Percentiles rank a stretch among this genome's conserved stretches.
These are phyloP conservation scores for Aspergillus conjunctus DNA, from an alignment of 495 filamentous ascomycete species.

Conservation along the genomic window DNA sequence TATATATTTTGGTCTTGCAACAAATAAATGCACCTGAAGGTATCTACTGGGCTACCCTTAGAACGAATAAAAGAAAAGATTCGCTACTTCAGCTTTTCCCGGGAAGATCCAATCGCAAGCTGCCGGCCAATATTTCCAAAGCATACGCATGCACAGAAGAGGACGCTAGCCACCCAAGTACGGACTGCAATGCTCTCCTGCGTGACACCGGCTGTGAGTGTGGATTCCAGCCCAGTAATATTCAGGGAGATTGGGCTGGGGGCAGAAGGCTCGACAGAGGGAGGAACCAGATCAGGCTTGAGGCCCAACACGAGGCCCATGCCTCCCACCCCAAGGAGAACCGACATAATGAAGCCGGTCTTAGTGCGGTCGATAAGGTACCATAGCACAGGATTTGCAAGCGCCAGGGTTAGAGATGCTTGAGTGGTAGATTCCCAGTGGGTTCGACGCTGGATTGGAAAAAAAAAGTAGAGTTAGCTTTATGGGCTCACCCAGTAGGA, in stretches of 20 bases:
- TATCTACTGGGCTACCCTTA: background rate
- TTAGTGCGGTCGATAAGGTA: constrained; percentile 90
- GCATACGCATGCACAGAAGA: constrained; percentile 93
- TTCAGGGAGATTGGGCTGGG: constrained; percentile 32
- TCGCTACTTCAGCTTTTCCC: constrained; percentile 30
- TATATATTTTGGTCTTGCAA: no score
- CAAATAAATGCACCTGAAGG: background rate
- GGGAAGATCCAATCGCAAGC: constrained; percentile 55
- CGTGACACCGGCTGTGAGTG: constrained; percentile 59
- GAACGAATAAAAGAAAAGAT: constrained; percentile 3
- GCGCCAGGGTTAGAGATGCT: constrained; percentile 84
- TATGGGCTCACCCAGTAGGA: no score
- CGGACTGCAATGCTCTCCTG: constrained; percentile 76
- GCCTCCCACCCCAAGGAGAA: constrained; percentile 70
- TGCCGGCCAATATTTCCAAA: constrained; percentile 94
- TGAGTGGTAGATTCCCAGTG: constrained; percentile 95
- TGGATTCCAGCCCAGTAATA: constrained; percentile 38
- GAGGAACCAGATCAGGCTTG: constrained; percentile 75
- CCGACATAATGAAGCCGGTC: constrained; percentile 76
- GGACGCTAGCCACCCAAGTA: constrained; percentile 86
- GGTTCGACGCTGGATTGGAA: constrained; percentile 66
- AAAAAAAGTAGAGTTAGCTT: constrained; percentile 28
- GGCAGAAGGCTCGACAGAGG: constrained; percentile 50
- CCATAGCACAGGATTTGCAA: constrained; percentile 94
- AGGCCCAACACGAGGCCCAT: constrained; percentile 71